Conservation (phyloP, 768 basidiomycete genomes). For the Boletus coccyginus region DNA sequence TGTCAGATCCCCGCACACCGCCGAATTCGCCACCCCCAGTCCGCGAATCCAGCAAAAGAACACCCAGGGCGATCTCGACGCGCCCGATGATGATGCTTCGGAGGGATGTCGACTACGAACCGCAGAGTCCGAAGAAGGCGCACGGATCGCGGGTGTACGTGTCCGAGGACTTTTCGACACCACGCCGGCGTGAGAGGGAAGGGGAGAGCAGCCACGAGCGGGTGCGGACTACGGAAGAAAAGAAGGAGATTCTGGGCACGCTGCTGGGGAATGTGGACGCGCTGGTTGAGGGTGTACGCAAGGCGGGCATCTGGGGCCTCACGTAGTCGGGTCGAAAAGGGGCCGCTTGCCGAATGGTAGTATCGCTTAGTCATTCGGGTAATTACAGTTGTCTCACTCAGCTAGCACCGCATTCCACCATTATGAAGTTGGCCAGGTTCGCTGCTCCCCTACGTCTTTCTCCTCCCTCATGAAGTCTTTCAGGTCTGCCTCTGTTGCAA, state of each 20-base stretch:
- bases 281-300: slow-evolving; percentile 81
- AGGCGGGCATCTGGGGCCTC: slow-evolving; percentile 86
- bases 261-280: slow-evolving; percentile 92
- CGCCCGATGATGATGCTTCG: slow-evolving; percentile 62
- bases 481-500: slow-evolving; percentile 37
- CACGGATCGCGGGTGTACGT: slow-evolving; percentile 31
- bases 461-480: slow-evolving; percentile 4
- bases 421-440: slow-evolving; percentile 4
- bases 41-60: slow-evolving; percentile 24
- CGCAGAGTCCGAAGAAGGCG: slow-evolving; percentile 66
- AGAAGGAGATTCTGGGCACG: slow-evolving; percentile 74
- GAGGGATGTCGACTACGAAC: slow-evolving; percentile 71
- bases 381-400: slow-evolving; percentile 8
- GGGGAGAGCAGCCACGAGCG: slow-evolving; percentile 11
- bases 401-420: slow-evolving; percentile 8
- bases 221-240: slow-evolving; percentile 70
- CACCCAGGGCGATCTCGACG: slow-evolving; percentile 23
- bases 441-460: background rate
- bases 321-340: slow-evolving; percentile 26
- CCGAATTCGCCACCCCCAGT: slow-evolving; percentile 26
- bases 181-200: slow-evolving; percentile 9
- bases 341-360: no score
- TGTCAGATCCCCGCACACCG: slow-evolving; percentile 20
- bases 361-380: slow-evolving; percentile 12
- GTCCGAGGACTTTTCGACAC: slow-evolving; percentile 19